Percentiles rank a stretch among this genome's conserved stretches.
Conservation (phyloP, 176 grass and related monocot genomes). For the Aechmea fasciata region DNA sequence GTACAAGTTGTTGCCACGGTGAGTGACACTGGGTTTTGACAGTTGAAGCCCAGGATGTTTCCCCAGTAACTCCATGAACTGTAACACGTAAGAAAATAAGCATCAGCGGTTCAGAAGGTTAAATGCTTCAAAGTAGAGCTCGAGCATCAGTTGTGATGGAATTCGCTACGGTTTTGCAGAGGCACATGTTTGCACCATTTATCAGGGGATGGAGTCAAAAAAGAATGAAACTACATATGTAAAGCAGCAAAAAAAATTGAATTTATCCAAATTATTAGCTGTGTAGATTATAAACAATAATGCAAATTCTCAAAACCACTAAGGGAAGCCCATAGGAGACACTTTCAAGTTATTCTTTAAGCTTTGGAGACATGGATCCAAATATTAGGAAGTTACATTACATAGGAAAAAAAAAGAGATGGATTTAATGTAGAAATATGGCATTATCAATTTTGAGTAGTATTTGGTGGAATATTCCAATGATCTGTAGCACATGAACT, state of each 20-base stretch:
- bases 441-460: too few relatives aligned
- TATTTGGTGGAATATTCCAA: too few relatives aligned
- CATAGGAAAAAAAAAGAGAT: too few relatives aligned
- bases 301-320: too few relatives aligned
- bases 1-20: constrained; percentile 69
- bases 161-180: neutral
- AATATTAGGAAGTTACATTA: too few relatives aligned
- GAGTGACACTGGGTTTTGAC: constrained; percentile 69
- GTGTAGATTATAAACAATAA: too few relatives aligned
- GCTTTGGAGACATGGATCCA: too few relatives aligned
- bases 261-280: too few relatives aligned
- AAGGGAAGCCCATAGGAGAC: too few relatives aligned
- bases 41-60: constrained; percentile 51
- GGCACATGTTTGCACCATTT: neutral
- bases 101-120: constrained; percentile 6
- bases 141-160: neutral
- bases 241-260: neutral
- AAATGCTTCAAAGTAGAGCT: neutral
- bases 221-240: neutral
- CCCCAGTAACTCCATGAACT: constrained; percentile 82
- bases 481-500: too few relatives aligned
- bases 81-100: constrained; percentile 10
- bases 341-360: too few relatives aligned
- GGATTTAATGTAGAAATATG: too few relatives aligned
- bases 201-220: neutral